Base-by-base conservation (phyloP, 805 yeast genomes). In the Lipomyces mesembrius region DNA sequence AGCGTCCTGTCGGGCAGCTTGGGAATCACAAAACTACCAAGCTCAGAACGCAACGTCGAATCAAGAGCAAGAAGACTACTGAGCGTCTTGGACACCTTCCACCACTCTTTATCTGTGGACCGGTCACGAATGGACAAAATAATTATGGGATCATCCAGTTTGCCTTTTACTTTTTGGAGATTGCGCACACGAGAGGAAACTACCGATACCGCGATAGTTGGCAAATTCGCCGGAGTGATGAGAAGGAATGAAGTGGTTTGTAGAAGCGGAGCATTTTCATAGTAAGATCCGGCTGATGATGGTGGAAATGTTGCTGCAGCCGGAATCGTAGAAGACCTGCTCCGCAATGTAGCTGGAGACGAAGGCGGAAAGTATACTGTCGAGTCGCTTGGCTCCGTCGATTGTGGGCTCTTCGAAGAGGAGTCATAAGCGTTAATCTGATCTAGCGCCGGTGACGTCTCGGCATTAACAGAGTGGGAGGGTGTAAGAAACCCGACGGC, bases 31-130 rank as follows among this genome's bases (percentile, higher is more conserved):
- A 76, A 78, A 1, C 79, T 83, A 64, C 81, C 81, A 65, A 82
- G 75, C 3, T 84, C 84, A 3, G 67, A 64, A 69, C 92, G 81
- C 11, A 91, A 79, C 52, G 83, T 85, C 27, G 79, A 77, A 76
- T 92, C 96, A 68, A 93, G 81, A 9, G 82, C 80, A 5, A 80
- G 69, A n/a, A 94, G 78, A 72, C 88, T 88, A 1, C 84, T 79
- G 66, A 87, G 83, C 1, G 86, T 77, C 74, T 92, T 92, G 54
- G 86, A 80, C 62, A 91, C 86, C 71, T 87, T 83, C 89, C 96
- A 93, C 81, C 90, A 84, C 72, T 88, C 91, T 67, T 87, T 87
- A 52, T 81, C 80, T 1, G 87, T 78, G 29, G 82, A 86, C 43
- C 87, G 83, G 71, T 90, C 94, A 57, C 83, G 79, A 3, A 90